Evolutionary conservation across 2,329 filamentous ascomycete genomes (phyloP).

Genomic region (Stromatinia cepivora): DNA sequence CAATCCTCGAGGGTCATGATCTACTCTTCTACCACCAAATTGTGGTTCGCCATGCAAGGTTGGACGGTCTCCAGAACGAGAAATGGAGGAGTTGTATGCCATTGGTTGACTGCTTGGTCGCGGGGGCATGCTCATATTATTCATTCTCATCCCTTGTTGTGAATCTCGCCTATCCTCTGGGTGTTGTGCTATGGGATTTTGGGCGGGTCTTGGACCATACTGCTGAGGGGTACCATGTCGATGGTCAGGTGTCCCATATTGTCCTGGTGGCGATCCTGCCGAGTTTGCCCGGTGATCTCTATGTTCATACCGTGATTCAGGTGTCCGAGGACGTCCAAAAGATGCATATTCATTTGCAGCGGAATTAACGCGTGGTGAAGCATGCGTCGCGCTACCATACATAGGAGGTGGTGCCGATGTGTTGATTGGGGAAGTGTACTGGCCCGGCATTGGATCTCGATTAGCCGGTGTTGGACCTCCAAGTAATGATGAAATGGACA

Average conservation of each 20-base stretch:
- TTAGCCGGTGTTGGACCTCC: slow-evolving; percentile 53
- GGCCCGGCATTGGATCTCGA: slow-evolving; percentile 48
- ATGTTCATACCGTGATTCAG: slow-evolving; percentile 62
- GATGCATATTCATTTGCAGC: slow-evolving; percentile 59
- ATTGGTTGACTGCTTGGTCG: slow-evolving; percentile 41
- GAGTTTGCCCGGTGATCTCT: slow-evolving; percentile 44
- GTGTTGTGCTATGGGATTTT: slow-evolving; percentile 31
- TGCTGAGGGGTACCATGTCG: slow-evolving; percentile 59
- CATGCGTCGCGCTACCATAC: slow-evolving; percentile 44
- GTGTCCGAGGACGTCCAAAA: slow-evolving; percentile 69
- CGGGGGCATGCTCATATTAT: slow-evolving; percentile 38
- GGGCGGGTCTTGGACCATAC: slow-evolving; percentile 50
- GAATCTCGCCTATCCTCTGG: slow-evolving; percentile 50
- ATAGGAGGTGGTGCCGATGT: slow-evolving; percentile 42
- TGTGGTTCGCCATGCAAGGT: slow-evolving; percentile 27
- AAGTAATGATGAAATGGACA: slow-evolving; percentile 74
- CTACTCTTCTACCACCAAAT: slow-evolving; percentile 32
- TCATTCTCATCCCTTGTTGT: slow-evolving; percentile 31
- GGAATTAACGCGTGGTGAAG: slow-evolving; percentile 42
- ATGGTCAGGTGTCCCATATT: slow-evolving; percentile 55
- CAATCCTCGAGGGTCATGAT: slow-evolving; percentile 26
- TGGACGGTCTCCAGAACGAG: slow-evolving; percentile 48
- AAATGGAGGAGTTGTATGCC: slow-evolving; percentile 42
- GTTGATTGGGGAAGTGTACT: slow-evolving; percentile 49
- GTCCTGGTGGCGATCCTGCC: slow-evolving; percentile 43